These are phyloP conservation scores for Globisporangium megalacanthum DNA, from an alignment of 352 stramenopile species.

Conservation along the genomic window DNA sequence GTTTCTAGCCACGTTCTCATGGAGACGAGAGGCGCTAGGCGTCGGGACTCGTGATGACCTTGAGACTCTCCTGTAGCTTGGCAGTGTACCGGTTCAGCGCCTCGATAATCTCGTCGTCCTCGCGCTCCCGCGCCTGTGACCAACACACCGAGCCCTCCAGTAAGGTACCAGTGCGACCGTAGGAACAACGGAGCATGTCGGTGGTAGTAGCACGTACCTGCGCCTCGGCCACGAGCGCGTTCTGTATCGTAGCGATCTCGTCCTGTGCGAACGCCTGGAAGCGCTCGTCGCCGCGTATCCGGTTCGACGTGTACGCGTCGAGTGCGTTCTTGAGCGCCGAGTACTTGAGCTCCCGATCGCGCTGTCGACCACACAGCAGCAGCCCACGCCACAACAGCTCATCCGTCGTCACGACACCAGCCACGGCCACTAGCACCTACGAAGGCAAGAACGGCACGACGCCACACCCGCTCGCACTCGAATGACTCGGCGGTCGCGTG, in stretches of 20 bases:
- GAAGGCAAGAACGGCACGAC: neutral
- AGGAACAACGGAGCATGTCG: no score
- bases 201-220: conserved; percentile 26
- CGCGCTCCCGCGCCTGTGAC: conserved; percentile 64
- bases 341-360: conserved; percentile 63
- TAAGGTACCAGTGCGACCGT: neutral
- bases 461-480: conserved; percentile 46
- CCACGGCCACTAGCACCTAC: neutral
- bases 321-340: conserved; percentile 63
- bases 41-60: conserved; percentile 87
- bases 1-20: no score
- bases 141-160: neutral
- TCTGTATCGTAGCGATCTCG: conserved; percentile 76
- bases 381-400: neutral
- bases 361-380: neutral
- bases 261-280: conserved; percentile 68
- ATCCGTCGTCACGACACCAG: neutral
- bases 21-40: conserved; percentile 18
- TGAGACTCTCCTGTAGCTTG: conserved; percentile 92
- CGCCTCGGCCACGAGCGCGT: conserved; percentile 60
- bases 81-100: conserved; percentile 91
- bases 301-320: conserved; percentile 63
- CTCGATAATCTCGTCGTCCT: conserved; percentile 93
- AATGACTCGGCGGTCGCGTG: conserved; percentile 70
- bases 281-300: conserved; percentile 68